These are phyloP conservation scores for Fusarium humuli DNA, from an alignment of 2,329 filamentous ascomycete genomes.

Conservation along the genomic window DNA sequence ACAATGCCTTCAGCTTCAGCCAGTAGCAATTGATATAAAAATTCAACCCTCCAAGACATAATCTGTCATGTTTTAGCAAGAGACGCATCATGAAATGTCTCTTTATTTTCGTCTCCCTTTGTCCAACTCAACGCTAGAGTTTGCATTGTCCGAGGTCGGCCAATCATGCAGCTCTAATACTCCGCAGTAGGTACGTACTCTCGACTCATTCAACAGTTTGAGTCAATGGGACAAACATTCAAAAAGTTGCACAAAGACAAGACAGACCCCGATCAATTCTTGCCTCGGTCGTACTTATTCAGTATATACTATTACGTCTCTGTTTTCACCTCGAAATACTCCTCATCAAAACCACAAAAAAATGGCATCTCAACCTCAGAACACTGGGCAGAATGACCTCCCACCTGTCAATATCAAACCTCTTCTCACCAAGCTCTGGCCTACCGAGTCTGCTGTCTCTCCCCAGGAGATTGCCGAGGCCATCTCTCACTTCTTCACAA, in stretches of 20 bases:
- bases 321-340: not conserved
- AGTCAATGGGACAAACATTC: conserved; percentile 43
- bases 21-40: not conserved
- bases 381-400: conserved; percentile 46
- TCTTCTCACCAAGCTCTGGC: conserved; percentile 79
- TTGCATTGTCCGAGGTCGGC: conserved; percentile 33
- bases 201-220: conserved; percentile 29
- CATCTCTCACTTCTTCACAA: conserved; percentile 90
- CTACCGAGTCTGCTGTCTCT: conserved; percentile 66
- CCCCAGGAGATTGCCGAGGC: conserved; percentile 89
- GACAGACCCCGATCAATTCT: conserved; percentile 6
- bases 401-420: conserved; percentile 72
- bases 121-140: conserved; percentile 9
- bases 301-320: not conserved
- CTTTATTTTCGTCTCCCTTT: conserved; percentile 15
- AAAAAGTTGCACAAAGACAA: conserved; percentile 29
- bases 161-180: conserved; percentile 38
- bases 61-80: not conserved
- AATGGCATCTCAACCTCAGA: conserved; percentile 50
- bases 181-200: conserved; percentile 43
- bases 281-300: not conserved
- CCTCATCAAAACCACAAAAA: not conserved
- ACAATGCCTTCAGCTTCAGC: not conserved
- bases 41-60: not conserved
- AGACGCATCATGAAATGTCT: conserved; percentile 19